phyloP scores from a whole-genome alignment of 495 filamentous ascomycete species.

The Umbilicaria muhlenbergii region DNA sequence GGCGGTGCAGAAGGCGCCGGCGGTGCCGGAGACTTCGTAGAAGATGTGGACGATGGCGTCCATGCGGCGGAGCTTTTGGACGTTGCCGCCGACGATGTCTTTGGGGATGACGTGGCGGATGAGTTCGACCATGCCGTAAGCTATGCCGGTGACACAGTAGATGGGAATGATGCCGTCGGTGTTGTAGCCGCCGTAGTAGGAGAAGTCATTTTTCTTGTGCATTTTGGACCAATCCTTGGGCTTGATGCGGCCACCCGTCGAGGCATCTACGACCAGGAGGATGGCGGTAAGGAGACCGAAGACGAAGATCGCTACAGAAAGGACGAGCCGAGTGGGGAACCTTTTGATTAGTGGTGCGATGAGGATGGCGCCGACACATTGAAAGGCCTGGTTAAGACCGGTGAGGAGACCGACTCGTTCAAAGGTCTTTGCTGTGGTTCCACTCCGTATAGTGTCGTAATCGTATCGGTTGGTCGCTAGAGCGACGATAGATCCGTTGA shows the following conservation, averaged over 20 bases:
- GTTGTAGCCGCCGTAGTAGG: slow-evolving; percentile 26
- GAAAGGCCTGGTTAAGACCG: slow-evolving; percentile 28
- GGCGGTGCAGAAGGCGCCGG: slow-evolving; percentile 26
- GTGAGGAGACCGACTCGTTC: slow-evolving; percentile 26
- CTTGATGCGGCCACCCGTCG: slow-evolving; percentile 24
- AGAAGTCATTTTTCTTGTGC: slow-evolving; percentile 18
- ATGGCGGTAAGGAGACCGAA: slow-evolving; percentile 25
- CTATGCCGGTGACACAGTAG: slow-evolving; percentile 20
- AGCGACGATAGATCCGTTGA: slow-evolving; percentile 27
- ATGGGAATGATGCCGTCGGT: slow-evolving; percentile 28
- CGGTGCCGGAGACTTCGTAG: slow-evolving; percentile 27
- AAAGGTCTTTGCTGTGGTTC: slow-evolving; percentile 21
- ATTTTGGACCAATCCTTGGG: slow-evolving; percentile 9
- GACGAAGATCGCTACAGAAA: slow-evolving; percentile 20
- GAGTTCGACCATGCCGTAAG: slow-evolving; percentile 29
- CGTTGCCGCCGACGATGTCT: slow-evolving; percentile 29
- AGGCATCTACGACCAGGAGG: slow-evolving; percentile 22
- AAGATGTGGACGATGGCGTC: slow-evolving; percentile 32
- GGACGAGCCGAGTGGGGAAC: slow-evolving; percentile 23
- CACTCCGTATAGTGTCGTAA: slow-evolving; percentile 16
- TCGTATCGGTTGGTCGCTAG: slow-evolving; percentile 30
- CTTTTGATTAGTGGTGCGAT: slow-evolving; percentile 27
- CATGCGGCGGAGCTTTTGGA: slow-evolving; percentile 26
- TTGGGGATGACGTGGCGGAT: slow-evolving; percentile 28
- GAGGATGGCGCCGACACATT: slow-evolving; percentile 30